Base-by-base conservation (phyloP, 768 basidiomycete species). In the Amylocystis lapponica region DNA sequence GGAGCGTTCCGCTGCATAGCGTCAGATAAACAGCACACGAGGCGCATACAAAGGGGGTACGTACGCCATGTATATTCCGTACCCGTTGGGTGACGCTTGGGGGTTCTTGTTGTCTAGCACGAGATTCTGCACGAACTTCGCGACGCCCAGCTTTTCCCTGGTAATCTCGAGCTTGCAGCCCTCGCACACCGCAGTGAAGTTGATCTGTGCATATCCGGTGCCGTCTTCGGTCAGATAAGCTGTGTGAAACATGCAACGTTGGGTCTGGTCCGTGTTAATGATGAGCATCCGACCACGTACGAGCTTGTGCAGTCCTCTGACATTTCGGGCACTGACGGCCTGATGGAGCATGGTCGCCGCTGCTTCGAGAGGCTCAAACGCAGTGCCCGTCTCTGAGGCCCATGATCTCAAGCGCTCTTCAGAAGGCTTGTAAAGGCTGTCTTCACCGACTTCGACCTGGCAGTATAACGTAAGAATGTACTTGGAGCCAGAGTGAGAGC, bases 191-290 rank as follows among this genome's bases (percentile, higher is more conserved):
- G 50, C 37, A 4, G 26, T 52, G 44, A 79, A 79, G 0, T 53
- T 56, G 17, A 58, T 56, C 46, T 78, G 75, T 0, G 71, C 54
- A 40, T 77, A 80, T 0, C 79, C 79, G 1, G 66, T 69, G 1
- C 70, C 72, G 0, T 55, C 47, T 5, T 51, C 53, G 4, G 59
- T 69, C 41, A 71, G 47, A 27, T 70, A 70, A 2, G 67, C 77
- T 79, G 25, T 43, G 30, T 19, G 10, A 8, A 6, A 19, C 6
- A 23, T 25, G 27, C 25, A 25, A 9, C 17, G 38, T 16, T 7
- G 16, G 11, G 32, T 32, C 27, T 16, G 39, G 20, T 4, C 13
- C 21, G 16, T 17, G 33, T 8, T 9, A 34, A 34, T 13, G 13
- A 20, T 22, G 22, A 9, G 16, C 27, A 27, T 17, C n/a, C 3